phyloP scores from a whole-genome alignment of 352 stramenopile species.

The Phytophthora podocarpi region DNA sequence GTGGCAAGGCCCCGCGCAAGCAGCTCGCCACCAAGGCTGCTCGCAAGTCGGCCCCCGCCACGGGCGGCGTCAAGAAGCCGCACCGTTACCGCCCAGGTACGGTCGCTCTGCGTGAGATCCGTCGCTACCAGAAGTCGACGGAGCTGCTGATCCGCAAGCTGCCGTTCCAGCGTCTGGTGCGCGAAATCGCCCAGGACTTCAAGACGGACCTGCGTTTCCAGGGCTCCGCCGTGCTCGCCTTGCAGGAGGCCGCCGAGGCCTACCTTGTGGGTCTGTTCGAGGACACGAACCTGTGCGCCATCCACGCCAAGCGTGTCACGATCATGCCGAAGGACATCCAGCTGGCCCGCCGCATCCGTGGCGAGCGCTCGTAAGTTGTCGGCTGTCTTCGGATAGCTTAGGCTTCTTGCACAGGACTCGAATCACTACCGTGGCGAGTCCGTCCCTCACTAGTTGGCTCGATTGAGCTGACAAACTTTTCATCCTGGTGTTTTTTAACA shows the following conservation, averaged over 20 bases:
- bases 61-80: slow-evolving; percentile 94
- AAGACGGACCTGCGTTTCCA: slow-evolving; percentile 92
- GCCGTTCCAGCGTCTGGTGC: slow-evolving; percentile 96
- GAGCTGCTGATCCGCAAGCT: slow-evolving; percentile 97
- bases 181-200: slow-evolving; percentile 90
- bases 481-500: slow-evolving; percentile 87
- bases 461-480: slow-evolving; percentile 20
- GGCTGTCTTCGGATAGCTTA: slow-evolving; percentile 12
- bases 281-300: slow-evolving; percentile 94
- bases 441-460: slow-evolving; percentile 12
- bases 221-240: slow-evolving; percentile 79
- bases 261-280: slow-evolving; percentile 86
- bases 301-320: slow-evolving; percentile 94
- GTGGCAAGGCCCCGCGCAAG: slow-evolving; percentile 94
- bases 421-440: not conserved
- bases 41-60: slow-evolving; percentile 91
- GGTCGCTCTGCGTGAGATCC: slow-evolving; percentile 96
- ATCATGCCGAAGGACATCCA: slow-evolving; percentile 97
- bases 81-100: slow-evolving; percentile 87
- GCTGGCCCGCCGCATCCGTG: slow-evolving; percentile 92
- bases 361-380: slow-evolving; percentile 77
- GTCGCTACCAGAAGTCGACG: slow-evolving; percentile 96
- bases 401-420: not conserved
- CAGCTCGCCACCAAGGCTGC: slow-evolving; percentile 94
- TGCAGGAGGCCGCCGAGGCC: slow-evolving; percentile 90